Evolutionary conservation across 2,329 filamentous ascomycete genomes (phyloP).

Genomic region (Hypoxylon sp.): DNA sequence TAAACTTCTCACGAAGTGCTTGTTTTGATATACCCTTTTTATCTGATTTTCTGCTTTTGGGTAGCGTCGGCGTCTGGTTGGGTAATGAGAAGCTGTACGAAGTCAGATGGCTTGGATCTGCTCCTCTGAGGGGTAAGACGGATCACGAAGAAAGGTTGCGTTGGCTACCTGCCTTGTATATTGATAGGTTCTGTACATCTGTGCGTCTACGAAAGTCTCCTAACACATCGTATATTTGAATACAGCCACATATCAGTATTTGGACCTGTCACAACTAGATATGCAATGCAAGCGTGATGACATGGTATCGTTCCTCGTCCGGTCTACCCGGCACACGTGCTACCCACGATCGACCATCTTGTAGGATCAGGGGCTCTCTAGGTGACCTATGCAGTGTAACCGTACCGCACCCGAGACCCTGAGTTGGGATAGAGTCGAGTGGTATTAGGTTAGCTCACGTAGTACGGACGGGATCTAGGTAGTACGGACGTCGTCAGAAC

Average conservation of each 20-base stretch:
- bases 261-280: too few species aligned
- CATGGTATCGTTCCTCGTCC: too few species aligned
- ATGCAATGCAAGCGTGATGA: too few species aligned
- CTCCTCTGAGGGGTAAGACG: conserved; percentile 28
- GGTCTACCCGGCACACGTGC: too few species aligned
- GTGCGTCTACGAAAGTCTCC: neutral
- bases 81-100: conserved; percentile 3
- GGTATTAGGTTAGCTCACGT: neutral
- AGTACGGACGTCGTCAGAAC: neutral
- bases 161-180: neutral
- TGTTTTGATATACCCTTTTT: conserved; percentile 1
- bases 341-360: neutral
- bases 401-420: too few species aligned
- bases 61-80: conserved; percentile 25
- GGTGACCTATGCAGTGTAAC: neutral
- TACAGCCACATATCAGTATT: neutral
- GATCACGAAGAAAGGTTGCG: neutral
- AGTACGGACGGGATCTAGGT: too few species aligned
- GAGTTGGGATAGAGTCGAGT: neutral
- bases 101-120: neutral
- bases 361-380: neutral
- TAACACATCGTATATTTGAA: neutral
- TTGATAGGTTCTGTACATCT: neutral
- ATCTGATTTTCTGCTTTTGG: conserved; percentile 8
- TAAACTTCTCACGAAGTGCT: neutral